Conservation (phyloP, 177 flowering plant genomes). For the Vitis hybrid region DNA sequence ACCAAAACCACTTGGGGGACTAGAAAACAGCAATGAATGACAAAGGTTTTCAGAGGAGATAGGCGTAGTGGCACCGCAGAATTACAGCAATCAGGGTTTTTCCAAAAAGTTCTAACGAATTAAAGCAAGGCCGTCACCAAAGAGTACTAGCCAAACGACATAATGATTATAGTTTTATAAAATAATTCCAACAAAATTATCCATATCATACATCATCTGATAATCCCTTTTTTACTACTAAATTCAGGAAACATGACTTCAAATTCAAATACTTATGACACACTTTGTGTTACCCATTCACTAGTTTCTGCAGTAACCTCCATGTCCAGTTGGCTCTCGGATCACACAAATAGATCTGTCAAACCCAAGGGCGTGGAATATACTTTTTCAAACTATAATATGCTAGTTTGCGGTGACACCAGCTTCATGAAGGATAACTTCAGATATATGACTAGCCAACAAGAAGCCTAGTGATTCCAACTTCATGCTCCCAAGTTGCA, state of each 20-base stretch:
- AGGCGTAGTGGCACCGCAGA: slow-evolving; percentile 68
- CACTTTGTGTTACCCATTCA: slow-evolving; percentile 89
- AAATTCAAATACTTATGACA: neutral
- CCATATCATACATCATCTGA: too few relatives aligned
- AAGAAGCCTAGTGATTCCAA: too few relatives aligned
- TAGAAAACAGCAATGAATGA: slow-evolving; percentile 54
- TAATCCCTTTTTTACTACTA: neutral
- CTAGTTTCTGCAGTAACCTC: slow-evolving; percentile 45
- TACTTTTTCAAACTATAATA: too few relatives aligned
- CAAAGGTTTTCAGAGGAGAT: slow-evolving; percentile 65
- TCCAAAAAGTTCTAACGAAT: slow-evolving; percentile 36
- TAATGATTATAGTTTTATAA: too few relatives aligned
- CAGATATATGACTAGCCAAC: too few relatives aligned
- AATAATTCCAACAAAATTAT: neutral
- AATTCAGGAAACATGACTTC: neutral
- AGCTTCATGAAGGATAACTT: too few relatives aligned
- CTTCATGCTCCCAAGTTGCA: too few relatives aligned
- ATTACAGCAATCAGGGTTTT: slow-evolving; percentile 90
- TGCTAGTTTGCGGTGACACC: too few relatives aligned
- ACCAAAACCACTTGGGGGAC: slow-evolving; percentile 88
- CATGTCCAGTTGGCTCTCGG: slow-evolving; percentile 42
- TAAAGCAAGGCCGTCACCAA: too few relatives aligned
- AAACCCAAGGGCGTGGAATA: neutral
- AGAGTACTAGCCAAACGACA: too few relatives aligned
- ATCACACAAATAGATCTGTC: slow-evolving; percentile 44